Base-by-base conservation (phyloP, 139 green algal species). In the Chlamydomonas incerta region DNA sequence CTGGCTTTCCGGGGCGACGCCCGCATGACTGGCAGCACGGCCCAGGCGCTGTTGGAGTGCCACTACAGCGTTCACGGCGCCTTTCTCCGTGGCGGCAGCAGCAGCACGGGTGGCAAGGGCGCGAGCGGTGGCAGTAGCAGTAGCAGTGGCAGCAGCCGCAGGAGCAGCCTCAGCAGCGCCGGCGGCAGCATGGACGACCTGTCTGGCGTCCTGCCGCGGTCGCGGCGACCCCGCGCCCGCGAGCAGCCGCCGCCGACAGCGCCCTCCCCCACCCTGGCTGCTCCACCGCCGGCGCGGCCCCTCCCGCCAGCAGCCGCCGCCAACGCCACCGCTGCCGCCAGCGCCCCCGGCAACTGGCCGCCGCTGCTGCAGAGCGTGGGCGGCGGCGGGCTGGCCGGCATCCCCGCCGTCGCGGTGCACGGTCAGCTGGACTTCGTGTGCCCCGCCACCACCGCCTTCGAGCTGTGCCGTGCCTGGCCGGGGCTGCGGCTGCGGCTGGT, bases 381-480 rank as follows among this genome's bases (percentile, higher is more conserved):
- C 41, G 41, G 41, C 41, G 41, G 41, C n/a, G 24, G 23, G 58
- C 52, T 93, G 0, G 66, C 77, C 17, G 66, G 85, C 66, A 90
- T 95, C 29, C 92, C 91, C 1, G 82, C 70, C 47, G 88, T 96
- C 31, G 91, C 91, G n/a, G 81, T 96, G 9, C 94, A 96, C 33
- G 94, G 94, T 9, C 80, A 88, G 28, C 46, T 83, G 14, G 93
- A 96, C 72, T 80, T 94, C 50, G 92, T 97, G 26, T 96, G 92
- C 79, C 94, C 93, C 0, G 58, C 92, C 13, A 68, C 23, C 9
- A 93, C 90, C 11, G 91, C 89, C 31, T 90, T 90, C 17, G 91
- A 93, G 28, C 81, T 95, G 72, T 73, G 89, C 57, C 24, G 18
- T 5, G 86, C 63, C 18, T 95, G 93, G 92, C 92, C 90, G 17